These are phyloP conservation scores for Poa annua DNA, from an alignment of 176 grass and related monocot species.

Conservation along the genomic window DNA sequence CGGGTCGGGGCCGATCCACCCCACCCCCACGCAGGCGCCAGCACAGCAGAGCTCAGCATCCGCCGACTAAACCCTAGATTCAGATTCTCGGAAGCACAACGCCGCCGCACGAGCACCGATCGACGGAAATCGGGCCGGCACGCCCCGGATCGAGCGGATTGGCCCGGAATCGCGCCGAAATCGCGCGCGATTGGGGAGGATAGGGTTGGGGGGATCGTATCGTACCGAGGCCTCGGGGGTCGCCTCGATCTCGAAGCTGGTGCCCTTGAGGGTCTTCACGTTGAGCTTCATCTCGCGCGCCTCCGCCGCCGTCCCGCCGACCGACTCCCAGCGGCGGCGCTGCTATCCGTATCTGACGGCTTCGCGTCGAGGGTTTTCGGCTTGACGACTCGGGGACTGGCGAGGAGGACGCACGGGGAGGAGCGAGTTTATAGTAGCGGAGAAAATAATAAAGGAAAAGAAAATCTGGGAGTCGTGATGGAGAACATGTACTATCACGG, in stretches of 20 bases:
- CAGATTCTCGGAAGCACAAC: slow-evolving; percentile 13
- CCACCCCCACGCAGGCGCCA: not conserved
- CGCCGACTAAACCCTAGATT: slow-evolving; percentile 56
- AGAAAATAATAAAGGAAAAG: not conserved
- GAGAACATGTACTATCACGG: no score
- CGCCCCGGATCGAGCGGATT: slow-evolving; percentile 26
- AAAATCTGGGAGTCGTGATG: not conserved
- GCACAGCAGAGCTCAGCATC: not conserved
- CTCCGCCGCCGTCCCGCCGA: not conserved
- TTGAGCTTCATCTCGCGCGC: slow-evolving; percentile 71
- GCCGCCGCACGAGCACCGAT: not conserved
- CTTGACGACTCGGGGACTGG: slow-evolving; percentile 16
- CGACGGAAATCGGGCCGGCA: not conserved
- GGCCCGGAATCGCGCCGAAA: not conserved
- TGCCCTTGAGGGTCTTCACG: slow-evolving; percentile 92
- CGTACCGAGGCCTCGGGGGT: slow-evolving; percentile 63
- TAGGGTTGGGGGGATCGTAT: not conserved
- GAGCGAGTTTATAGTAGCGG: slow-evolving; percentile 8
- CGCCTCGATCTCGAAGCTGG: slow-evolving; percentile 88
- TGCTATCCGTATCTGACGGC: not conserved
- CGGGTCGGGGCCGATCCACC: not conserved
- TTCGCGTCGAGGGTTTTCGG: slow-evolving; percentile 43
- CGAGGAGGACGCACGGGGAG: slow-evolving; percentile 38
- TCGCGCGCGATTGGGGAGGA: not conserved
- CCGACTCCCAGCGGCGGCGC: not conserved